These are phyloP conservation scores for Beauveria sp. DNA, from an alignment of 2,329 filamentous ascomycete species.

Conservation along the genomic window DNA sequence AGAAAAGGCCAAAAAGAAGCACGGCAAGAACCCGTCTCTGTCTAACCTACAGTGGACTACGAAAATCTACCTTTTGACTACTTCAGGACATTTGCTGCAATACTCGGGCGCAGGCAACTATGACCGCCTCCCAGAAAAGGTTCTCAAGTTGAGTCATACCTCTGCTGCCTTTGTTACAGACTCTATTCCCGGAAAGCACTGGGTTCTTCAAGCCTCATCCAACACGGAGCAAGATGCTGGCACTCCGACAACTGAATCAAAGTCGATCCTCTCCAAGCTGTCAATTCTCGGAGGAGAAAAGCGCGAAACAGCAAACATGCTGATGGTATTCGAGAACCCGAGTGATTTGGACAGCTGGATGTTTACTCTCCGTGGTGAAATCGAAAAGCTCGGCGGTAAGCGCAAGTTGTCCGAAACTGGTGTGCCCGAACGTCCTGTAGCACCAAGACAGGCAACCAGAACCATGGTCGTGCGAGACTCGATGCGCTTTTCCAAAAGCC, in stretches of 20 bases:
- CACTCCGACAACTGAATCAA: conserved; percentile 38
- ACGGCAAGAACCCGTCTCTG: conserved; percentile 21
- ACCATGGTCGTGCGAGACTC: conserved; percentile 26
- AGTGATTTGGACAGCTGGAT: conserved; percentile 75
- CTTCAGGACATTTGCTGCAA: conserved; percentile 65
- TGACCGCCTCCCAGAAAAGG: conserved; percentile 66
- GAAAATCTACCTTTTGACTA: conserved; percentile 66
- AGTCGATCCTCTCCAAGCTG: conserved; percentile 58
- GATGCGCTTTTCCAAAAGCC: conserved; percentile 27
- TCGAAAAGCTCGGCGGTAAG: conserved; percentile 62
- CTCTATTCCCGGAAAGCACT: conserved; percentile 69
- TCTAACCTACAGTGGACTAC: conserved; percentile 56
- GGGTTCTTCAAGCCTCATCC: conserved; percentile 70
- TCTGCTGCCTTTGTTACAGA: conserved; percentile 77
- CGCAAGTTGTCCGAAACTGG: conserved; percentile 55
- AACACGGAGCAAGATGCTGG: conserved; percentile 50
- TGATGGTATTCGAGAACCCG: conserved; percentile 65
- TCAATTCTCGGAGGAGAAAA: conserved; percentile 48
- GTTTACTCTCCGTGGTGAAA: conserved; percentile 57
- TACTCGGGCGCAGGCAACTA: conserved; percentile 64
- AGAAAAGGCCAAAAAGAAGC: conserved; percentile 15
- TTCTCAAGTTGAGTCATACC: conserved; percentile 62
- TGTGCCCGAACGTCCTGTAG: conserved; percentile 29
- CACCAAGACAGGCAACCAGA: background rate
- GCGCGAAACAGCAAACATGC: conserved; percentile 52